Evolutionary conservation across 441 rosid genomes (phyloP), one percentile per base, ranked within the genome.

Genomic region (Gossypium schwendimanii): DNA sequence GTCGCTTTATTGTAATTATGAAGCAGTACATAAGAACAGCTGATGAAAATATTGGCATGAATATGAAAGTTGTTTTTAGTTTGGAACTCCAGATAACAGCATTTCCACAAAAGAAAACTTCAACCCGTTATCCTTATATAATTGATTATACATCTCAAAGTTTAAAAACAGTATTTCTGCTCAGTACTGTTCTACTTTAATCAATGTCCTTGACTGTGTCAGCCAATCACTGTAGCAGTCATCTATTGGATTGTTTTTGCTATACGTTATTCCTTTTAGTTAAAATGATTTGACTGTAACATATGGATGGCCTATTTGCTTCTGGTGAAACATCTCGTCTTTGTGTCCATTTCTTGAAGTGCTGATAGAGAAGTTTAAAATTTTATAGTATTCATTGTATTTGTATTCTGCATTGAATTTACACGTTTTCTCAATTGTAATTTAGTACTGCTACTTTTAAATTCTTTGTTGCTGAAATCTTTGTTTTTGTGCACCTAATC

Each of bases 401-500:
- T 28, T 26, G 24, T 67, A 23, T 45, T 67, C 44, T 28, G 62
- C 63, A 44, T 14, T 24, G 44, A 6, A 26, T 26, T 17, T 65
- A 60, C 59, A 18, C 1, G 9, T 53, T 44, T 20, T 26, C 15
- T 44, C 33, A 0, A 9, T 49, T 47, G 17, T 64, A n/a, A 65
- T 45, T 8, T 31, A 18, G 23, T 28, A n/a, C 2, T 31, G 23
- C 31, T 64, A 33, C 49, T 31, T 54, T 23, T 41, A 23, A 72
- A 52, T 53, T 70, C 52, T 53, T 69, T 72, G 15, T 57, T 33
- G 39, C 79, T 81, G 23, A 75, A 33, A 20, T 77, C 20, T 54
- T 74, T 66, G 50, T 17, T 69, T 60, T 47, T 73, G 21, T 80
- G 72, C 47, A 68, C 58, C 67, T 78, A 20, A 63, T 79, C 44